Evolutionary conservation across 768 basidiomycete species (phyloP).

Genomic region (Rhizopogon roseolus): DNA sequence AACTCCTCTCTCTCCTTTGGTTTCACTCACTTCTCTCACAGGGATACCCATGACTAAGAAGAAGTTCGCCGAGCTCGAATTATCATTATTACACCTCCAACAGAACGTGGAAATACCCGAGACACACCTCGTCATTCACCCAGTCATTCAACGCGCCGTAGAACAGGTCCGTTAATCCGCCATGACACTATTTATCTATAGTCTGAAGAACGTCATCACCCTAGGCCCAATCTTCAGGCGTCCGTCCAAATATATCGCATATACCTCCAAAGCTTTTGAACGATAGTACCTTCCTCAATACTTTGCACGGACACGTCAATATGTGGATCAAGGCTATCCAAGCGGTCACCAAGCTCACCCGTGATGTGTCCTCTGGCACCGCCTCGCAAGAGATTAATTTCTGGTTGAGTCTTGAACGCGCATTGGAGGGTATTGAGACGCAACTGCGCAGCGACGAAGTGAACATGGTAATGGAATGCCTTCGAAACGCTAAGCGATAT

Average conservation of each 20-base stretch:
- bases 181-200: slow-evolving; percentile 1
- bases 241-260: slow-evolving; percentile 70
- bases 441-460: slow-evolving; percentile 93
- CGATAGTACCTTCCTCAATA: slow-evolving; percentile 90
- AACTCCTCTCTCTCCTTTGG: background rate
- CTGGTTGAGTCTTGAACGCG: slow-evolving; percentile 93
- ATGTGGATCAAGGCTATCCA: slow-evolving; percentile 98
- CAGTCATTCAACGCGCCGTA: slow-evolving; percentile 81
- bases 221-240: slow-evolving; percentile 45
- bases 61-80: slow-evolving; percentile 96
- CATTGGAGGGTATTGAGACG: slow-evolving; percentile 87
- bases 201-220: slow-evolving; percentile 25
- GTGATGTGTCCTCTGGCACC: slow-evolving; percentile 91
- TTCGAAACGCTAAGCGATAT: slow-evolving; percentile 95
- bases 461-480: slow-evolving; percentile 86
- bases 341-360: slow-evolving; percentile 89
- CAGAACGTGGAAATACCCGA: slow-evolving; percentile 99
- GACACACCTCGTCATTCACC: slow-evolving; percentile 89
- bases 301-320: slow-evolving; percentile 90
- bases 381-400: slow-evolving; percentile 99
- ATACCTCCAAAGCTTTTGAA: slow-evolving; percentile 70
- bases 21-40: slow-evolving; percentile 17
- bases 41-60: slow-evolving; percentile 98
- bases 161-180: slow-evolving; percentile 44
- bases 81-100: slow-evolving; percentile 90